Evolutionary conservation across 768 basidiomycete genomes (phyloP).

Genomic region (Calocybe gangraenosa): DNA sequence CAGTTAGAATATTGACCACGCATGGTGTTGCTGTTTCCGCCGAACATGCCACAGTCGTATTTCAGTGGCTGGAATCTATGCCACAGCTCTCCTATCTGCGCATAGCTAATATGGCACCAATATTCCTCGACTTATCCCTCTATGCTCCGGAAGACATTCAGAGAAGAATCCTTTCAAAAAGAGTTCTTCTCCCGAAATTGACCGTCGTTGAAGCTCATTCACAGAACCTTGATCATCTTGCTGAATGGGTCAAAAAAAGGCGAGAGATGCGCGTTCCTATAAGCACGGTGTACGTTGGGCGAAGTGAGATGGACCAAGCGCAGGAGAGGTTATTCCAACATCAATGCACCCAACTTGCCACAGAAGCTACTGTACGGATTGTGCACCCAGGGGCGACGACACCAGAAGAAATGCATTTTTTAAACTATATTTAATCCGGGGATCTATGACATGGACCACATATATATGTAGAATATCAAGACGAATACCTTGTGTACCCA

Average conservation of each 20-base stretch:
- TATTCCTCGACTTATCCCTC: conserved; percentile 47
- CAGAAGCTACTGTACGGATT: conserved; percentile 23
- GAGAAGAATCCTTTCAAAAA: conserved; percentile 5
- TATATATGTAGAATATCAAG: background rate
- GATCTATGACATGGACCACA: background rate
- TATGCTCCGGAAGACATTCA: conserved; percentile 27
- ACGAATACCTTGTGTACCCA: background rate
- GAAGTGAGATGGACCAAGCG: conserved; percentile 13
- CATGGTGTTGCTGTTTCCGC: conserved; percentile 36
- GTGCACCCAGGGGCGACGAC: conserved; percentile 36
- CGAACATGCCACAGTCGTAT: conserved; percentile 25
- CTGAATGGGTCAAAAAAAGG: conserved; percentile 33
- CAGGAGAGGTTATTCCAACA: conserved; percentile 7
- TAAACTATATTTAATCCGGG: conserved; percentile 8
- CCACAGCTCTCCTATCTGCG: conserved; percentile 49
- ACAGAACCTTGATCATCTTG: conserved; percentile 26
- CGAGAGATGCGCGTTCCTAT: conserved; percentile 38
- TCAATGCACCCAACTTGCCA: conserved; percentile 24
- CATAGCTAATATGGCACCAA: conserved; percentile 36
- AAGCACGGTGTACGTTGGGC: conserved; percentile 42
- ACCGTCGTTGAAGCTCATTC: conserved; percentile 43
- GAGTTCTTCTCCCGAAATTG: conserved; percentile 38
- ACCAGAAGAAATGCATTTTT: conserved; percentile 39
- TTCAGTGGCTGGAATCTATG: conserved; percentile 56
- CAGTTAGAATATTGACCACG: conserved; percentile 51